Evolutionary conservation across 2,329 filamentous ascomycete genomes (phyloP), one percentile per base, ranked within the genome.

Genomic region (Ciborinia camelliae): DNA sequence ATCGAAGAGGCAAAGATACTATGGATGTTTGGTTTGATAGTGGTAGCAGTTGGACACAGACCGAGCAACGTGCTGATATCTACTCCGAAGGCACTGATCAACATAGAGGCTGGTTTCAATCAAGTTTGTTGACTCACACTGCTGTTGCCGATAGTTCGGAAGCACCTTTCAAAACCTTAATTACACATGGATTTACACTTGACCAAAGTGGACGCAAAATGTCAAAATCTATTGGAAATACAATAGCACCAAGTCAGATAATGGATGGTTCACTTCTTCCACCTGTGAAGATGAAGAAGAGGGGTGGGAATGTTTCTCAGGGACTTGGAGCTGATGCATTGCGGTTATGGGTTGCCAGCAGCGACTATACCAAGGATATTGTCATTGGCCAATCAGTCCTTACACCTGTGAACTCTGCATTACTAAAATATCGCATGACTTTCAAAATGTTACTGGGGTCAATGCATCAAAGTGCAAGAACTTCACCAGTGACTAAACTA

Each of bases 21-120:
- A 99, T 99, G 95, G 95, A 99, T 76, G 95, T 99, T 12, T 99
- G 95, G 95, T 99, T 99, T 71, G 95, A 99, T 76, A 98, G 95
- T 70, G 95, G 95, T 7, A 97, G 90, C 58, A 97, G 92, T 73
- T 99, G 95, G 95, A 90, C 82, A 4, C 82, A 85, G 73, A 81
- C 79, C 35, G 71, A 76, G 10, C 73, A 75, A 69, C 87, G 75
- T 30, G 92, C 92, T 0, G 92, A 99, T 75, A 84, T 98, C 30
- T 98, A 96, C 74, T 84, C 98, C 3, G 95, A 99, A 79, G 95
- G 95, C 39, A 91, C 90, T 4, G 95, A 99, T 76, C 95, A 99
- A 76, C 95, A 99, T 77, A 89, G 95, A 47, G 95, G 95, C 37
- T 99, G 95, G 95, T 99, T 99, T 75, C 95, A 99, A 77, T 98